These are phyloP conservation scores for Acacia acuminata DNA, from an alignment of 306 rosid species.

Conservation along the genomic window DNA sequence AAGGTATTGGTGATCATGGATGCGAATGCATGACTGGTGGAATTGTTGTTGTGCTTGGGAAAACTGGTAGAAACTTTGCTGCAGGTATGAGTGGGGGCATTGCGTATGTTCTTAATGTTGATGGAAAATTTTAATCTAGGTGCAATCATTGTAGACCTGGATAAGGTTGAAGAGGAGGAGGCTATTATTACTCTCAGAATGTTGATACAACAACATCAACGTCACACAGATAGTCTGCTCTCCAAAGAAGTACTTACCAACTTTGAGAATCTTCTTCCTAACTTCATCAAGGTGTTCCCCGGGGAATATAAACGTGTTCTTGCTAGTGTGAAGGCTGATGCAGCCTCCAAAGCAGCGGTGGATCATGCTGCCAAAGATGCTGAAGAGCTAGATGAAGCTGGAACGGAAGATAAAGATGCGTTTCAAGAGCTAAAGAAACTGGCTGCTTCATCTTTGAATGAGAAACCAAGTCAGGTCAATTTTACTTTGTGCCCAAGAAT, in stretches of 20 bases:
- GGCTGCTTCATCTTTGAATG: conserved; percentile 70
- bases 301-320: conserved; percentile 85
- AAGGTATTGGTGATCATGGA: conserved; percentile 98
- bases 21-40: conserved; percentile 99
- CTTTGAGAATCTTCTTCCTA: conserved; percentile 74
- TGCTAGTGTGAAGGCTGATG: conserved; percentile 61
- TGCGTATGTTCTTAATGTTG: conserved; percentile 81
- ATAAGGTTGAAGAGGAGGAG: conserved; percentile 81
- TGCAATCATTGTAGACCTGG: conserved; percentile 90
- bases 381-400: conserved; percentile 53
- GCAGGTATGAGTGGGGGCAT: conserved; percentile 99
- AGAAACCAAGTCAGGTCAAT: conserved; percentile 59
- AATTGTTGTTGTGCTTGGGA: conserved; percentile 87
- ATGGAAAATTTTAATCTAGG: conserved; percentile 65
- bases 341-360: conserved; percentile 44
- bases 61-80: conserved; percentile 93
- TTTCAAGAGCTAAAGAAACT: conserved; percentile 89
- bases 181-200: conserved; percentile 66
- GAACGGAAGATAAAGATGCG: conserved; percentile 61
- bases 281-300: conserved; percentile 84
- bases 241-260: conserved; percentile 77
- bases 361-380: conserved; percentile 41
- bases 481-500: background rate
- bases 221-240: conserved; percentile 74
- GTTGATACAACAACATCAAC: conserved; percentile 96